These are phyloP conservation scores for Exserohilum turcica DNA, from an alignment of 2,329 filamentous ascomycete genomes.

Conservation along the genomic window DNA sequence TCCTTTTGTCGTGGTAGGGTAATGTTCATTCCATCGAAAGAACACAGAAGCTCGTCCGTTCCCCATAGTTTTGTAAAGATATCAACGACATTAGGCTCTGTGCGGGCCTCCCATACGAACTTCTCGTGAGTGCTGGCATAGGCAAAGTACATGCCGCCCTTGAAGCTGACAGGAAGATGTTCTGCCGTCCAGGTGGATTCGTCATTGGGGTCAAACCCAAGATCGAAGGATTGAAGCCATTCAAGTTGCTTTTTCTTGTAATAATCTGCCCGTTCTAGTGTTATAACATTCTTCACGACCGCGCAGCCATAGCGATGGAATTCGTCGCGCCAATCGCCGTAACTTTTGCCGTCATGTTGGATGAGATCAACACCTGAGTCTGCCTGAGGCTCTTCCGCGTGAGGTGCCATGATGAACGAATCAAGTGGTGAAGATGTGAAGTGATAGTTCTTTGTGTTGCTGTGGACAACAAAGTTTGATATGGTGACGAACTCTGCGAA, in stretches of 20 bases:
- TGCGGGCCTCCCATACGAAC: constrained; percentile 45
- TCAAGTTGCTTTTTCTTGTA: constrained; percentile 50
- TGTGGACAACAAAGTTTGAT: neutral
- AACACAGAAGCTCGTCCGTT: constrained; percentile 39
- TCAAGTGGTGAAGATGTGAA: neutral
- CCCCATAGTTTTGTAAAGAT: constrained; percentile 46
- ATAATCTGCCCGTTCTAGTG: constrained; percentile 46
- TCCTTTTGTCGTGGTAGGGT: constrained; percentile 45
- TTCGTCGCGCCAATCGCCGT: constrained; percentile 26
- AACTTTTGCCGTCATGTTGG: constrained; percentile 17
- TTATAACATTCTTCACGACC: constrained; percentile 50
- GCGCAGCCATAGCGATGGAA: constrained; percentile 51
- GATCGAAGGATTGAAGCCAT: constrained; percentile 52
- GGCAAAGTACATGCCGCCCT: constrained; percentile 53
- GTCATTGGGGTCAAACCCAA: constrained; percentile 47
- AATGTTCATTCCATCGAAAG: constrained; percentile 50
- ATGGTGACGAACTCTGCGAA: neutral
- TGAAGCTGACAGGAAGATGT: constrained; percentile 49
- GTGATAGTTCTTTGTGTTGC: neutral
- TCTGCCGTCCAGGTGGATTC: constrained; percentile 45
- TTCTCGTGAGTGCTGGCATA: constrained; percentile 49
- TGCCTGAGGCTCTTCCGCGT: constrained; percentile 22
- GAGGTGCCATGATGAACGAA: constrained; percentile 18
- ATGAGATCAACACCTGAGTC: constrained; percentile 25
- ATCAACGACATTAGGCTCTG: constrained; percentile 49